Evolutionary conservation across 257 asterid species (phyloP).

Genomic region (Forsythia suspensa): DNA sequence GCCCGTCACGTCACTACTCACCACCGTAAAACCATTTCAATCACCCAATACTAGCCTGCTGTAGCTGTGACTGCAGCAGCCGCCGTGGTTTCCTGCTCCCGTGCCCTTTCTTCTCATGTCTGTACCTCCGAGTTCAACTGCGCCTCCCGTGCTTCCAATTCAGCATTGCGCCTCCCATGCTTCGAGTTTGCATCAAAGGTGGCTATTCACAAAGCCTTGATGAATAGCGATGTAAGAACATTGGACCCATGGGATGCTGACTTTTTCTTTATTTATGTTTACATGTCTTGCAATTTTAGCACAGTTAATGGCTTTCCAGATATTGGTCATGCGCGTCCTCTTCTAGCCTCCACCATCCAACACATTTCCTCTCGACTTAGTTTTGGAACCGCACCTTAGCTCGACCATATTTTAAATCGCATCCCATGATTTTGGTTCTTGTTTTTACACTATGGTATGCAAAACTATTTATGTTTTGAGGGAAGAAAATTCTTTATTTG

Average conservation of each 20-base stretch:
- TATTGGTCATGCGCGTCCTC: constrained; percentile 80
- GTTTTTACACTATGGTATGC: constrained; percentile 87
- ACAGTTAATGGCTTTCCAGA: constrained; percentile 87
- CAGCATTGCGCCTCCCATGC: no score
- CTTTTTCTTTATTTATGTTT: constrained; percentile 87
- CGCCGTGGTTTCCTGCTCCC: no score
- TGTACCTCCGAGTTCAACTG: no score
- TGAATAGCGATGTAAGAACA: constrained; percentile 48
- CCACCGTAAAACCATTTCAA: no score
- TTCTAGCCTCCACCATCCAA: constrained; percentile 51
- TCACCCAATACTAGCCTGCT: no score
- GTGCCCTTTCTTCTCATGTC: no score
- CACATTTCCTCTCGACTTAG: constrained; percentile 47
- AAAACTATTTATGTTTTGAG: not conserved
- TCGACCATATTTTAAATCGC: constrained; percentile 94
- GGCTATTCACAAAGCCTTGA: constrained; percentile 65
- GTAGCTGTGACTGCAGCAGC: no score
- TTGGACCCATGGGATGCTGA: constrained; percentile 68
- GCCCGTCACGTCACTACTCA: no score
- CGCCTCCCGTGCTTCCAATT: no score
- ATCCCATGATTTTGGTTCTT: constrained; percentile 93
- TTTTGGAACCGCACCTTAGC: constrained; percentile 87
- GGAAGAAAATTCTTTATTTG: not conserved
- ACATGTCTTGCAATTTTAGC: constrained; percentile 91
- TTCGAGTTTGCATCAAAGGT: constrained; percentile 95